Percentiles rank a stretch among this genome's conserved stretches.
Conservation (phyloP, 495 filamentous ascomycete genomes). For the Echria macrotheca region DNA sequence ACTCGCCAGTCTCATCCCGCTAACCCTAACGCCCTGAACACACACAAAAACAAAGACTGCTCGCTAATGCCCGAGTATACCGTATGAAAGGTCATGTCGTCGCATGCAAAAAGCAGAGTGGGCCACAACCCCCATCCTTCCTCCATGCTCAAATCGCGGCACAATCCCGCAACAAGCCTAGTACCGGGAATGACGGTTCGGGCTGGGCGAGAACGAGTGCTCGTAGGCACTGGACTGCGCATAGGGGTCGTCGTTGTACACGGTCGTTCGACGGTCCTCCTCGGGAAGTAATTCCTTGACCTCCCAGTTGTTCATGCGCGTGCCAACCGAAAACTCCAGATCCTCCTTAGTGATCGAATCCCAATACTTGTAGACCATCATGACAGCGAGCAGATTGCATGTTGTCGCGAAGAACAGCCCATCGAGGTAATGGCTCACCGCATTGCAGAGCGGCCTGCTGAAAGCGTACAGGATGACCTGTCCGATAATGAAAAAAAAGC, state of each 20-base stretch:
- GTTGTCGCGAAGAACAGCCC: conserved; percentile 92
- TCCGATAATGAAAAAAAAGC: conserved; percentile 86
- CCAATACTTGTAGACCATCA: conserved; percentile 99
- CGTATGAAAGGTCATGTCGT: too few relatives aligned
- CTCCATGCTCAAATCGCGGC: background rate
- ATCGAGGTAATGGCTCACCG: conserved; percentile 88
- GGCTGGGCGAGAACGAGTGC: conserved; percentile 36
- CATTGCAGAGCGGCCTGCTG: conserved; percentile 77
- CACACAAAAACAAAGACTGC: too few relatives aligned
- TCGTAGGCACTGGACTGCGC: conserved; percentile 40
- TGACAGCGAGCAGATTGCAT: conserved; percentile 89
- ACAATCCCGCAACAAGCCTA: background rate
- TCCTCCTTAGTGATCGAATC: conserved; percentile 99
- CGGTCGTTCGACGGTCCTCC: conserved; percentile 72
- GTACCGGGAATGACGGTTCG: conserved; percentile 33
- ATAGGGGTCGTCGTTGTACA: conserved; percentile 63
- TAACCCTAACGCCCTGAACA: too few relatives aligned
- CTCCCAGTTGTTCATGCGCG: conserved; percentile 95
- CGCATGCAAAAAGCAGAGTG: too few relatives aligned
- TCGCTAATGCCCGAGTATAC: too few relatives aligned
- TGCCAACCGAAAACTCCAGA: conserved; percentile 94
- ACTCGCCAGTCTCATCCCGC: too few relatives aligned
- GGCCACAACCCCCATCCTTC: background rate
- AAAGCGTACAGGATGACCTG: conserved; percentile 92
- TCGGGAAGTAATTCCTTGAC: conserved; percentile 92